Evolutionary conservation across 2,329 filamentous ascomycete species (phyloP).

Genomic region (Colletotrichum sp.): DNA sequence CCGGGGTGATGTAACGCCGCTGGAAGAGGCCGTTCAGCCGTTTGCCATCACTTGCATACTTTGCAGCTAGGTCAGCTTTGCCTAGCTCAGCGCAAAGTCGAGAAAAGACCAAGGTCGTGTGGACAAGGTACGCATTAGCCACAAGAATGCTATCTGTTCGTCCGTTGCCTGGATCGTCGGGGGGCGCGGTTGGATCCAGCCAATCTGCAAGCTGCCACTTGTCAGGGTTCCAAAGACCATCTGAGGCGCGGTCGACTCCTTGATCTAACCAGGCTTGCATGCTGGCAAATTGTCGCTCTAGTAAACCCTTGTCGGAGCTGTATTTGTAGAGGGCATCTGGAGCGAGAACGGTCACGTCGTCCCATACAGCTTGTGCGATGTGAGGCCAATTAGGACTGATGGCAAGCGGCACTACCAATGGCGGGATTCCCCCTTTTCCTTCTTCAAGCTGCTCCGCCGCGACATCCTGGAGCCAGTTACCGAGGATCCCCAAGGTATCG

Average conservation of each 20-base stretch:
- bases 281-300: slow-evolving; percentile 2
- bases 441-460: slow-evolving; percentile 8
- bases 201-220: slow-evolving; percentile 15
- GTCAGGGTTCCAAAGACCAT: slow-evolving; percentile 12
- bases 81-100: not conserved
- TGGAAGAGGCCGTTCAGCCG: not conserved
- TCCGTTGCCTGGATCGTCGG: slow-evolving; percentile 10
- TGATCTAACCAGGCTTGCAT: slow-evolving; percentile 12
- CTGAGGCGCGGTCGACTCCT: slow-evolving; percentile 8
- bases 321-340: slow-evolving; percentile 2
- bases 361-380: slow-evolving; percentile 14
- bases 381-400: slow-evolving; percentile 24
- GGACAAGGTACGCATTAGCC: slow-evolving; percentile 8
- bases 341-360: slow-evolving; percentile 5
- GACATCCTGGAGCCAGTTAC: slow-evolving; percentile 13
- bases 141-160: slow-evolving; percentile 2
- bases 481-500: slow-evolving; percentile 6
- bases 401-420: slow-evolving; percentile 33
- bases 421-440: slow-evolving; percentile 37
- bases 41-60: not conserved
- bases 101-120: not conserved
- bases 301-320: slow-evolving; percentile 4
- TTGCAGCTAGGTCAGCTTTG: not conserved
- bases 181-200: slow-evolving; percentile 11
- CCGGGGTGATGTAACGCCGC: slow-evolving; percentile 7